Evolutionary conservation across 768 basidiomycete species (phyloP), one percentile per base, ranked within the genome.

Genomic region (Amanita pseudoporphyria): DNA sequence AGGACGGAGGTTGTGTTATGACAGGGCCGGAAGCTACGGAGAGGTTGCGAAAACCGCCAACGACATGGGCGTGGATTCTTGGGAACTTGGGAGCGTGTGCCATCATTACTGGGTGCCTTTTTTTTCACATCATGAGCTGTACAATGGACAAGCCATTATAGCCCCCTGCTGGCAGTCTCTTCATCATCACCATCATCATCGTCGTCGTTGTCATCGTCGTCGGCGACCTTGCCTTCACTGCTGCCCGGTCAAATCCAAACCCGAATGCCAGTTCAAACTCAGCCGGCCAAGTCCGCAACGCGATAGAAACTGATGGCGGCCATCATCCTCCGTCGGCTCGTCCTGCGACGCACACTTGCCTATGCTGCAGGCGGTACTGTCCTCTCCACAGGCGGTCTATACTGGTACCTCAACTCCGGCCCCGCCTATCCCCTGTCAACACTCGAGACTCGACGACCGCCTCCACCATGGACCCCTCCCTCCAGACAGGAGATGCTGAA

Each of bases 401-500:
- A 84, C 67, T 80, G 73, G 65, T 86, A 79, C 58, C 73, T 88
- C 49, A 84, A 82, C 59, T 86, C 85, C 2, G 84, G 85, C 0
- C 82, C 83, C 9, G 69, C 78, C 0, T 83, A 84, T 58, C 80
- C 83, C 0, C 62, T 64, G 0, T 78, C 84, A 2, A 84, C 81
- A 0, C 73, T 74, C 45, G 78, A 79, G 50, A 78, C 77, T 0
- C 76, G 84, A n/a, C 68, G 82, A 3, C 84, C 87, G 3, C 87
- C 84, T 1, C 80, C 84, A 2, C 72, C 79, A 67, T 90, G 87
- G 87, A 81, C 81, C 0, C 87, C 87, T 0, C 87, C 87, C 0
- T 69, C 77, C 6, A 64, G 87, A 21, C 65, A 72, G n/a, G 69
- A 82, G 21, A 86, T 87, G 78, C 60, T 90, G 31, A 67, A 72